Base-by-base conservation (phyloP, 2,329 filamentous ascomycete species). In the Periconia macrospinosa region DNA sequence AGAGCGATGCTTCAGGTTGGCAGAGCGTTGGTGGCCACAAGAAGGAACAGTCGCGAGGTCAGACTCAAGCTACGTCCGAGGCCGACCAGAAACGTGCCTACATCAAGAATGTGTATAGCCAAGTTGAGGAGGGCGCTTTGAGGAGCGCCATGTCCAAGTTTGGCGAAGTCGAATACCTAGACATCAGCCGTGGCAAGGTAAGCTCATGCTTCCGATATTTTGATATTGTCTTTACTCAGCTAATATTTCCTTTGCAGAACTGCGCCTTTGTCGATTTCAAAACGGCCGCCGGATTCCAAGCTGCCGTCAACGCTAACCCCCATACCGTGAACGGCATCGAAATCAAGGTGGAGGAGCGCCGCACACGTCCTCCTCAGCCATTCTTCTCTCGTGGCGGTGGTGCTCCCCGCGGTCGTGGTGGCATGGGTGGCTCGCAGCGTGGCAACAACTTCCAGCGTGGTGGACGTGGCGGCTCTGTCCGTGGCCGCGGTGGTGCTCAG, bases 261-360 rank as follows among this genome's bases (percentile, higher is more conserved):
- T 97, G 92, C 70, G 94, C 94, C 23, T 97, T 97, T 71, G 91
- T 97, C 55, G 94, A 99, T 75, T 99, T 94, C 76, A 89, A 87
- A 70, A 89, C 88, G 45, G 72, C 85, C 19, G 86, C 92, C 51
- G 91, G 86, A 45, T 97, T 96, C 77, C 84, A 91, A 73, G 88
- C 90, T 58, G 94, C 94, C 42, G 82, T 91, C 37, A 84, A 84
- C 56, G 89, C 88, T 63, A 97, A 95, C 78, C 93, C 93, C 35
- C 91, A 96, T 77, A 83, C 84, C 43, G 85, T 99, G 59, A 90
- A 89, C 65, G 89, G 86, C 63, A 89, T 96, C 75, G 87, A 85
- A 67, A 88, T 99, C 65, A 82, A 85, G 57, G 89, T 99, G 52
- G 94, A 97, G 78, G 90, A 93, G 72, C 92, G 94, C 59, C 91